phyloP scores from a whole-genome alignment of 1,139 yeast genomes.

The Geotrichum fermentans region DNA sequence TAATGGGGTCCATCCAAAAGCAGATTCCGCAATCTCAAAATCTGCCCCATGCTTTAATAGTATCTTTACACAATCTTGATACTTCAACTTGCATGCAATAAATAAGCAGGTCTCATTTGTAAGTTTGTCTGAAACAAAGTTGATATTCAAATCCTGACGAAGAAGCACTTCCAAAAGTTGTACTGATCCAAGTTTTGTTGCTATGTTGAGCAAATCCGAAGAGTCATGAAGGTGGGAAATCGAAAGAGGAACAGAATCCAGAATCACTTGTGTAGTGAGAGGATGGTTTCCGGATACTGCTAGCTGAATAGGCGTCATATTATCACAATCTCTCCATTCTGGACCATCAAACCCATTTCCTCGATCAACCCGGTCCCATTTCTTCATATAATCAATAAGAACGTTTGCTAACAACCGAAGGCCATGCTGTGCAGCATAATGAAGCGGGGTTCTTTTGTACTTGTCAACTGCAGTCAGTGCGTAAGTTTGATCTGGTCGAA shows the following conservation, averaged over 20 bases:
- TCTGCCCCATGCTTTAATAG: conserved; percentile 58
- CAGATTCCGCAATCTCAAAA: conserved; percentile 67
- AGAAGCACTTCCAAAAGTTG: conserved; percentile 54
- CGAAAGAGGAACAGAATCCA: conserved; percentile 44
- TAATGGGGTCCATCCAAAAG: conserved; percentile 93
- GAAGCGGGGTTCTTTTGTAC: conserved; percentile 79
- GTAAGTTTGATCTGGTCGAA: conserved; percentile 50
- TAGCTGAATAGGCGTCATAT: conserved; percentile 74
- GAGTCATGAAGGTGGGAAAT: conserved; percentile 41
- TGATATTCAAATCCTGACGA: conserved; percentile 56
- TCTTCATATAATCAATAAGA: conserved; percentile 49
- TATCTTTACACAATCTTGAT: conserved; percentile 51
- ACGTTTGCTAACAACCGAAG: conserved; percentile 56
- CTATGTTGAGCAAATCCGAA: conserved; percentile 51
- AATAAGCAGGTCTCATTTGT: conserved; percentile 77
- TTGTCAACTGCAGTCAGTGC: conserved; percentile 64
- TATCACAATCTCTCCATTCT: conserved; percentile 82
- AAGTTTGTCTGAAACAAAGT: conserved; percentile 52
- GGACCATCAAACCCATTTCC: conserved; percentile 31
- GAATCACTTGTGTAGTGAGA: conserved; percentile 58
- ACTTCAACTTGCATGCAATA: conserved; percentile 66
- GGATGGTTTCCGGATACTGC: conserved; percentile 84
- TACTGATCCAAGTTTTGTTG: conserved; percentile 63
- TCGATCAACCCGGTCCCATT: conserved; percentile 47
- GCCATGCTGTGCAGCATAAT: conserved; percentile 87